phyloP scores from a whole-genome alignment of 129 eudicot species.

The Centaurea solstitialis region DNA sequence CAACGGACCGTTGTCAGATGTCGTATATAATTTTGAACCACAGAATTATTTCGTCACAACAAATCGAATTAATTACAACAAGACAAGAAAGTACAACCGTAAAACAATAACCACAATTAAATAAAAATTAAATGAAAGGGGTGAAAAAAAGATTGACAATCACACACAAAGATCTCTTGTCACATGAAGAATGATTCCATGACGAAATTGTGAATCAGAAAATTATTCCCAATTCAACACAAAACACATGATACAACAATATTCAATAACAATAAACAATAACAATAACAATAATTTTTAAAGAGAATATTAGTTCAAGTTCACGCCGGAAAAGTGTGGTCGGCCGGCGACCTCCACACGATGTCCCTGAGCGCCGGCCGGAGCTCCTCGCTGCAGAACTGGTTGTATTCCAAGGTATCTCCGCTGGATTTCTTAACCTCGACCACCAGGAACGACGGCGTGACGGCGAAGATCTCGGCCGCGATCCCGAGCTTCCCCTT shows the following conservation, averaged over 20 bases:
- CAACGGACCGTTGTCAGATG: not conserved
- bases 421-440: conserved; percentile 77
- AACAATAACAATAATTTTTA: no score
- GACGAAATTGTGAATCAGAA: not conserved
- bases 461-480: conserved; percentile 68
- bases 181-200: conserved; percentile 16
- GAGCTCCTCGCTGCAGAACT: conserved; percentile 84
- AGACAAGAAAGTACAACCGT: not conserved
- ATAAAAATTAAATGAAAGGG: not conserved
- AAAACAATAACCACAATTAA: no score
- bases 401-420: conserved; percentile 81
- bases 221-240: conserved; percentile 7
- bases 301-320: not conserved
- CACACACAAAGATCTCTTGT: not conserved
- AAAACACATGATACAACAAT: conserved; percentile 3
- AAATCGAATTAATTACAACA: not conserved
- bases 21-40: not conserved
- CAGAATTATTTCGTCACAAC: not conserved
- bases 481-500: conserved; percentile 83
- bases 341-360: conserved; percentile 47
- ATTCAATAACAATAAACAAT: not conserved
- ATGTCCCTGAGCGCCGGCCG: conserved; percentile 88
- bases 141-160: not conserved
- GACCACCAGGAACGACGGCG: conserved; percentile 79
- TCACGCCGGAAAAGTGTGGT: conserved; percentile 36